Base-by-base conservation (phyloP, 441 rosid genomes). In the Hura crepitans region DNA sequence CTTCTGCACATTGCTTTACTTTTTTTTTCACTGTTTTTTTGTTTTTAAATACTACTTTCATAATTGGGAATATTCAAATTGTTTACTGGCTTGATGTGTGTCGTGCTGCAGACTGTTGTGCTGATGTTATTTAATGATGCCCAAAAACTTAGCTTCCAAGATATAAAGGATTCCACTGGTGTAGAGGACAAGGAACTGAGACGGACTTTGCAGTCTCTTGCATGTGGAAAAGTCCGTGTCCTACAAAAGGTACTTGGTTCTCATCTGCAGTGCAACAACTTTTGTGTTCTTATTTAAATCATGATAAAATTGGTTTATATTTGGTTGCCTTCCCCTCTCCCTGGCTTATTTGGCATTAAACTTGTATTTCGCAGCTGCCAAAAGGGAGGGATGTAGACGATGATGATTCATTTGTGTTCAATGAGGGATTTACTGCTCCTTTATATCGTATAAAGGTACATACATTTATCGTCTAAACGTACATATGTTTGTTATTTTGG, bases 101-200 rank as follows among this genome's bases (percentile, higher is more conserved):
- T 13, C 74, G 30, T 75, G 79, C 71, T 50, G 59, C 88, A 96
- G 99, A 89, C 97, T 23, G 97, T 96, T 27, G 99, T 93, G 71
- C 79, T 96, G 76, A 96, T 96, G 99, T 86, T 96, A 76, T 96
- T 96, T 78, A 96, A 93, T 68, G 97, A 96, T 79, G 97, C 97
- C 75, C 83, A 83, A 77, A 91, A 81, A 81, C 96, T 96, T 78
- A 88, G 90, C 84, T 88, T 93, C 75, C 91, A 88, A 86, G 97
- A 96, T 79, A 86, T 96, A 57, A 96, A 90, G 79, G 99, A 93
- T 59, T 84, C 98, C 67, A 96, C 99, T n/a, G 81, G 92, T 73
- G 88, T 96, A 74, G 99, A 96, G 82, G 98, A 96, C 77, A 93
- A 88, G 79, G 99, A 96, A 78, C 84, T 96, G 82, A 85, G 96